Evolutionary conservation across 192 early-diverging fungal species (phyloP), one percentile per base, ranked within the genome.

Genomic region (Lunasporangiospora selenospora): DNA sequence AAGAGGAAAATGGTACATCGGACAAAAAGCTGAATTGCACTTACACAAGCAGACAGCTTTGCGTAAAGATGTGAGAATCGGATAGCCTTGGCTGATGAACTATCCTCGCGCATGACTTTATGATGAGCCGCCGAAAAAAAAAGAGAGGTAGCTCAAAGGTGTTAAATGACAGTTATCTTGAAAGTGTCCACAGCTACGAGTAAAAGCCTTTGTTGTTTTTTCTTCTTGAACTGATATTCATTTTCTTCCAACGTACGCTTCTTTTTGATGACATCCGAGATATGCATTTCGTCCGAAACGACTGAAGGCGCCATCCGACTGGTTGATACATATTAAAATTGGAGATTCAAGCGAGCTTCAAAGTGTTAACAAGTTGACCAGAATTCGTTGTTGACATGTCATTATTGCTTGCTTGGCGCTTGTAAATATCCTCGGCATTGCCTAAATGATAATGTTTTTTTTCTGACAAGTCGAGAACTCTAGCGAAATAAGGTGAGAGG

Each of bases 211-310:
- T n/a, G n/a, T n/a, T n/a, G n/a, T n/a, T n/a, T n/a, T n/a, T n/a
- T n/a, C n/a, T n/a, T n/a, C n/a, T n/a, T n/a, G n/a, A n/a, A n/a
- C n/a, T n/a, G n/a, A n/a, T n/a, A n/a, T n/a, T n/a, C n/a, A n/a
- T n/a, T n/a, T n/a, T n/a, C n/a, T n/a, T n/a, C 18, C 16, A 24
- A 47, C 82, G 73, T 70, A 91, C 90, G 73, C 62, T 84, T 83
- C 67, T 87, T 87, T 64, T 83, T 85, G 49, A 89, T 89, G 16
- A 77, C 57, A 37, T 87, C 84, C 15, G 79, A 83, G 18, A 89
- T 65, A 47, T 85, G 76, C 8, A 80, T 54, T 37, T 85, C 85
- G 58, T 90, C 88, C 11, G 77, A 59, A 3, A 80, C 67, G 15
- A 85, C 58, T 1, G 89, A 60, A 15, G 87, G 78, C 11, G 76